Evolutionary conservation across 371 early-diverging fungal genomes (phyloP), one percentile per base, ranked within the genome.

Genomic region (Actinomortierella ambigua): DNA sequence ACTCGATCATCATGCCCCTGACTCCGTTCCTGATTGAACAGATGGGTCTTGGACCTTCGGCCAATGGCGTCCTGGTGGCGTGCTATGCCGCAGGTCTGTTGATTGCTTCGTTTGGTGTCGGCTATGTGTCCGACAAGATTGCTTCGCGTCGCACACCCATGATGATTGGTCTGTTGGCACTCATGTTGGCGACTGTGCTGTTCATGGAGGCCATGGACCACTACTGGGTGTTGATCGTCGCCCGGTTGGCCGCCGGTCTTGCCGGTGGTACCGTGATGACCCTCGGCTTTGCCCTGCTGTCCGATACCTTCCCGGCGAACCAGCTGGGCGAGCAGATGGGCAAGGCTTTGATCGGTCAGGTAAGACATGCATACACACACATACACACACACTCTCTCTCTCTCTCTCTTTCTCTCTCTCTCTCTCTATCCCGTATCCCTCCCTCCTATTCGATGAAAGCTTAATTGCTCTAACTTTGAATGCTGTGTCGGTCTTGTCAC

Each of bases 191-290:
- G 8, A 88, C 83, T 44, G 20, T 88, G 20, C 49, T 88, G 53
- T 88, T 91, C 57, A 84, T 85, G 79, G 63, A 85, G 23, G 80
- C 80, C 40, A 62, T 64, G 59, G 27, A 67, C 1, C 64, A 75
- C 20, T 87, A 82, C 71, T 80, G 82, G 77, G 78, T 81, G 61
- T 69, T 89, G 22, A 61, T 88, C 17, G 39, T 85, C 9, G 83
- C 88, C 14, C 81, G 90, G 0, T 79, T 88, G 56, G 63, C 82
- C 42, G 87, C 87, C 68, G 91, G 91, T 18, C 59, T 84, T 13
- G 69, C 87, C 1, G 84, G 80, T 53, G 87, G 84, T 4, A 82
- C 81, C 51, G 81, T 81, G 18, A 86, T 87, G 88, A 83, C 84
- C 11, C 77, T 87, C 65, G 83, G 84, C 13, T 59, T 85, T 27